Evolutionary conservation across 768 basidiomycete genomes (phyloP), one percentile per base, ranked within the genome.

Genomic region (Pluteus cervinus): DNA sequence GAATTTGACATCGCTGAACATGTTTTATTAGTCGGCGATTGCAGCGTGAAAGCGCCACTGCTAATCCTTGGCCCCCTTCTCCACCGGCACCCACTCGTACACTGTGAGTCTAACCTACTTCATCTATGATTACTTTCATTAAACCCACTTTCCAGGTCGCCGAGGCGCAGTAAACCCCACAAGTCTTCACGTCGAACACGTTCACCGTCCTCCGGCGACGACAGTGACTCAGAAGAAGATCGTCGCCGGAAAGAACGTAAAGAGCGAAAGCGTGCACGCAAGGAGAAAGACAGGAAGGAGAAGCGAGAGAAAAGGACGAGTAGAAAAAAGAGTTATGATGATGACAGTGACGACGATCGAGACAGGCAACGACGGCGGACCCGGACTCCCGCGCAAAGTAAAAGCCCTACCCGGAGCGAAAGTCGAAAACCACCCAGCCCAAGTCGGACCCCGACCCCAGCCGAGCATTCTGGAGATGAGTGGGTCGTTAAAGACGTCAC

Each of bases 51-150:
- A 65, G 48, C 4, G 73, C 61, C 7, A 68, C 66, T 4, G 55
- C 78, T 2, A 70, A 71, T 47, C 68, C 88, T n/a, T 92, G 89
- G 89, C 89, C 89, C 2, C 58, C 77, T 3, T 91, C 89, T 3
- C 89, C 89, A 0, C 82, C 81, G 45, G 74, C 69, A 7, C 76
- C 78, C 38, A 61, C 71, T 24, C 75, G 85, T 24, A 57, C 60
- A 31, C 45, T 75, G 76, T 85, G 59, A 21, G 79, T 65, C 3
- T 17, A n/a, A n/a, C n/a, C n/a, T 29, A 5, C 15, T 26, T 41
- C 32, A 15, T 21, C 12, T 28, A 28, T 11, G 24, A n/a, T 25
- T 14, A 8, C 14, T 29, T 17, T 17, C 9, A 23, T n/a, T 4
- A 26, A 18, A 17, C 36, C 5, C 36, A 22, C 24, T 37, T 33